phyloP scores from a whole-genome alignment of 2,329 filamentous ascomycete species.

The Aspergillus cejpii region DNA sequence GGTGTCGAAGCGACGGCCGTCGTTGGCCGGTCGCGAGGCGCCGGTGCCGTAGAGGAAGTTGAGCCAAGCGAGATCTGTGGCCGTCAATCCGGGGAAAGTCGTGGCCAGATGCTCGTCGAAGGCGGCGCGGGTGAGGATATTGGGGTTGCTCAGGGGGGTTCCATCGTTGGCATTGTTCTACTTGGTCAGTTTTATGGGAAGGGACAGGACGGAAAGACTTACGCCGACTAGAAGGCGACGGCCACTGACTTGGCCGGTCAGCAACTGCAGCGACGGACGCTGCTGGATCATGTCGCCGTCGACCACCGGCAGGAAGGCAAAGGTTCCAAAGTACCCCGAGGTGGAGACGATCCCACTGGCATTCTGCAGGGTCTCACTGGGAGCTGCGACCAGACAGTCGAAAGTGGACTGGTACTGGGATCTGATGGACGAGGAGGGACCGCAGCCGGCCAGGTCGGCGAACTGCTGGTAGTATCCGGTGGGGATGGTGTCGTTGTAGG shows the following conservation, averaged over 20 bases:
- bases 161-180: constrained; percentile 50
- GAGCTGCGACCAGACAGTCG: constrained; percentile 37
- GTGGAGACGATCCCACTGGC: constrained; percentile 33
- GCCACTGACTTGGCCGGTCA: constrained; percentile 35
- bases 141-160: constrained; percentile 40
- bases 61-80: constrained; percentile 26
- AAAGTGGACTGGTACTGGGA: constrained; percentile 26
- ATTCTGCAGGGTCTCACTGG: constrained; percentile 34
- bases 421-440: background rate
- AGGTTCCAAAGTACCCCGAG: constrained; percentile 36
- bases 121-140: constrained; percentile 38
- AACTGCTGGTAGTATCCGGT: constrained; percentile 45
- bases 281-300: constrained; percentile 38
- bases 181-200: background rate
- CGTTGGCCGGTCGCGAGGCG: constrained; percentile 20
- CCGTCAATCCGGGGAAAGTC: constrained; percentile 35
- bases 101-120: constrained; percentile 38
- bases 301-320: constrained; percentile 42
- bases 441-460: constrained; percentile 39
- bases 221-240: constrained; percentile 30
- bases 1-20: constrained; percentile 33
- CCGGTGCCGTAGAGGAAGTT: constrained; percentile 32
- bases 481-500: constrained; percentile 43
- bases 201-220: background rate
- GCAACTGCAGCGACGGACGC: constrained; percentile 35